Conservation (phyloP, 345 rosid genomes). For the Streptanthus diversifolius region DNA sequence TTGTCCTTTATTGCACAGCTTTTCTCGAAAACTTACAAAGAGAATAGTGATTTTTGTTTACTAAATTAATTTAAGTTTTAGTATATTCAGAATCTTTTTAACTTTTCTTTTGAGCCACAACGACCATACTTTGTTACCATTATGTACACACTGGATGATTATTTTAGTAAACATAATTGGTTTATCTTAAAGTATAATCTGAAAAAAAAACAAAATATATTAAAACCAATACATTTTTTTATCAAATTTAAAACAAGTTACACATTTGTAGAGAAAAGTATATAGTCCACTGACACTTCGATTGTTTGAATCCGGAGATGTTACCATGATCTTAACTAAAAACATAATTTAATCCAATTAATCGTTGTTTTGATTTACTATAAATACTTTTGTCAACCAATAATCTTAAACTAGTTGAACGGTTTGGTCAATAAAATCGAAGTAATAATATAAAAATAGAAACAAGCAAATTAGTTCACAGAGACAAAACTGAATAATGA, state of each 20-base stretch:
- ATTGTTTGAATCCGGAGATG: neutral
- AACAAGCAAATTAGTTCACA: neutral
- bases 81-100: conserved; percentile 16
- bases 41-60: conserved; percentile 23
- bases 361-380: neutral
- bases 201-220: neutral
- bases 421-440: neutral
- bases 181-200: neutral
- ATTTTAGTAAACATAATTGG: neutral
- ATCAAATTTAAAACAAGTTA: neutral
- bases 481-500: too few relatives aligned
- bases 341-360: neutral
- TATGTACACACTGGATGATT: conserved; percentile 18
- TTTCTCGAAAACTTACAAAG: conserved; percentile 25
- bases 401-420: neutral
- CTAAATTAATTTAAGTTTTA: neutral
- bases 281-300: neutral
- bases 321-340: neutral
- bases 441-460: neutral
- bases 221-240: neutral
- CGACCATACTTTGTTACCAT: conserved; percentile 22
- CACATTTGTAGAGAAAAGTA: neutral
- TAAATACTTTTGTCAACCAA: too few relatives aligned
- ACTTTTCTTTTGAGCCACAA: neutral
- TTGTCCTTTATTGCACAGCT: conserved; percentile 37